Percentiles rank a stretch among this genome's conserved stretches.
phyloP scores from a whole-genome alignment of 768 basidiomycete species.

The Amanita exitialis region DNA sequence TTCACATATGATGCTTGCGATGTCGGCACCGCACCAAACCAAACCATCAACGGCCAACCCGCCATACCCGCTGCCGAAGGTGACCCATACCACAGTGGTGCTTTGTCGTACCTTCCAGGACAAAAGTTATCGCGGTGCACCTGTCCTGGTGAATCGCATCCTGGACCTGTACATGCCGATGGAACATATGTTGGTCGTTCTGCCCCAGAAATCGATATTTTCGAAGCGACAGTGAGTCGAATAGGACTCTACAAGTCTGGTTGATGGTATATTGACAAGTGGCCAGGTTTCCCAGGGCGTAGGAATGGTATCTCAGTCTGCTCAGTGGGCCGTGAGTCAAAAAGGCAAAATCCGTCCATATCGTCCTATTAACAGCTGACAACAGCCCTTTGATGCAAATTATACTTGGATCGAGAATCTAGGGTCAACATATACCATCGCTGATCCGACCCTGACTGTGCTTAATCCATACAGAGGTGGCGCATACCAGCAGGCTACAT shows the following conservation, averaged over 20 bases:
- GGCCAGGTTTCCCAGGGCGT: constrained; percentile 21
- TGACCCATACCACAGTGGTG: constrained; percentile 38
- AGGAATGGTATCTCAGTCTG: constrained; percentile 72
- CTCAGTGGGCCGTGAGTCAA: constrained; percentile 63
- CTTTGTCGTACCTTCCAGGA: constrained; percentile 78
- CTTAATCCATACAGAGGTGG: constrained; percentile 69
- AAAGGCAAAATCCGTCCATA: background rate
- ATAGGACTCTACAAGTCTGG: background rate
- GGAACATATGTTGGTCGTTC: constrained; percentile 74
- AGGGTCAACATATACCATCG: constrained; percentile 38
- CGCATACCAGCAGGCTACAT: constrained; percentile 76
- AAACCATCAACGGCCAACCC: constrained; percentile 62
- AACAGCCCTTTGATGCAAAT: constrained; percentile 64
- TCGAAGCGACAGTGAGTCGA: constrained; percentile 62
- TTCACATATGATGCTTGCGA: constrained; percentile 84
- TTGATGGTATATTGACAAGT: background rate
- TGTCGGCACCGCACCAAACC: constrained; percentile 86
- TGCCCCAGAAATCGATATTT: constrained; percentile 86
- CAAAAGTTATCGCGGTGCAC: constrained; percentile 86
- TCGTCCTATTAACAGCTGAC: constrained; percentile 4
- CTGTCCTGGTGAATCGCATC: constrained; percentile 77
- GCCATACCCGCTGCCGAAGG: constrained; percentile 50
- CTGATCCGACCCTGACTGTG: constrained; percentile 35
- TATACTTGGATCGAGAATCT: constrained; percentile 56
- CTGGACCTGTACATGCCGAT: constrained; percentile 71